Evolutionary conservation across 1,284 basidiomycete species (phyloP), one percentile per base, ranked within the genome.

Genomic region (Ganoderma lucidum): DNA sequence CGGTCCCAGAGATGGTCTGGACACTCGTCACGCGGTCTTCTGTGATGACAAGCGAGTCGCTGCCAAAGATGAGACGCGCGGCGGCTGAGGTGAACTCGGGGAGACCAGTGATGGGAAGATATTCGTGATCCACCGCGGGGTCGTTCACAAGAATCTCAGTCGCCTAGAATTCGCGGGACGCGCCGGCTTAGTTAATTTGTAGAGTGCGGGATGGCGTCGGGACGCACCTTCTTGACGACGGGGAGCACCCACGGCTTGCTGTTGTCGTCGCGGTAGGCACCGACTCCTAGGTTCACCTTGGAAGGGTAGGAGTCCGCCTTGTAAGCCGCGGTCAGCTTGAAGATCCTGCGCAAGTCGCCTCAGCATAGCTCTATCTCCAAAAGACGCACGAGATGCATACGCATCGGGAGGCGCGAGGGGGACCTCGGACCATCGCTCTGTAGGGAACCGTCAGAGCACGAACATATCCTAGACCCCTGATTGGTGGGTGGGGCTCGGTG

Each of bases 1-100:
- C 97, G 0, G 97, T 99, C 44, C 97, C 94, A 19, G 96, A 98
- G 75, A 98, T 94, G 15, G 96, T 97, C 82, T 98, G 96, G 53
- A 94, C 92, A 76, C 91, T 94, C 65, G 86, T 84, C 45, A 90
- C 89, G 62, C 94, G 88, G 53, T 85, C 85, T 75, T 96, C 92
- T 71, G 85, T 83, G 74, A 97, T 84, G 30, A 91, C 94, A 62
- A 87, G 83, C 39, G 94, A 95, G 71, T 92, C 86, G 12, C 83
- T 69, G 12, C 96, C 95, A 61, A 98, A 87, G 71, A 98, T 91
- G 68, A 98, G 84, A 77, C 90, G 91, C 30, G 92, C 94, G 10
- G 96, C 94, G 1, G 91, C 91, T 62, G 84, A 79, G 14, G 91
- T 95, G 81, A 93, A 98, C 69, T 92, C 90, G 35, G 94, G 88